Percentiles rank a stretch among this genome's conserved stretches.
phyloP scores from a whole-genome alignment of 2,329 filamentous ascomycete genomes.

The Hawksworthiomyces lignivorus region DNA sequence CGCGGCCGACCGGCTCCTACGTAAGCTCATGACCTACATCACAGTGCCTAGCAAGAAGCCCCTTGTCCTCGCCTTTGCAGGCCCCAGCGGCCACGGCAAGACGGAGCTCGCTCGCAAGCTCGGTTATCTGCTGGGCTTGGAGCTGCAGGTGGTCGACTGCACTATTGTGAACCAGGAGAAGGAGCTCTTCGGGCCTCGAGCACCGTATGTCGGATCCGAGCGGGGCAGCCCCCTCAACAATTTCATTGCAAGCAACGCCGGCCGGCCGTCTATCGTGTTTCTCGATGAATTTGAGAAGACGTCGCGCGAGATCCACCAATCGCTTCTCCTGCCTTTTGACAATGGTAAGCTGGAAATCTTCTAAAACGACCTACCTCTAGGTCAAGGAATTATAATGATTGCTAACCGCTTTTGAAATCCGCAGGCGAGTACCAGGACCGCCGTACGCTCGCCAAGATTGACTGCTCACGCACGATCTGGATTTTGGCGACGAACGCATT shows the following conservation, averaged over 20 bases:
- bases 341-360: no score
- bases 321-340: slow-evolving; percentile 10
- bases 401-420: no score
- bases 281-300: slow-evolving; percentile 14
- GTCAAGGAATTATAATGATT: no score
- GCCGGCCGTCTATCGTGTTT: slow-evolving; percentile 5
- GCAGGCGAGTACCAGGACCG: slow-evolving; percentile 10
- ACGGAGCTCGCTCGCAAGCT: slow-evolving; percentile 11
- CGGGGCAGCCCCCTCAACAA: slow-evolving; percentile 10
- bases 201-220: slow-evolving; percentile 7
- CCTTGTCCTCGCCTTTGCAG: slow-evolving; percentile 10
- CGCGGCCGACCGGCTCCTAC: slow-evolving; percentile 6
- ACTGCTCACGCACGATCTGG: slow-evolving; percentile 11
- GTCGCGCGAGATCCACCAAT: slow-evolving; percentile 3
- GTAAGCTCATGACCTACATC: slow-evolving; percentile 9
- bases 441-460: neutral
- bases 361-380: no score
- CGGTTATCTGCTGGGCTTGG: slow-evolving; percentile 4
- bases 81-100: slow-evolving; percentile 13
- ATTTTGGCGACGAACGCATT: slow-evolving; percentile 12
- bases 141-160: slow-evolving; percentile 10
- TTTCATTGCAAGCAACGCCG: slow-evolving; percentile 3
- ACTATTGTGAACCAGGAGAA: slow-evolving; percentile 8
- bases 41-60: slow-evolving; percentile 4
- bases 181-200: slow-evolving; percentile 10